Percentiles rank a stretch among this genome's conserved stretches.
Evolutionary conservation across 345 rosid species (phyloP).

Genomic region (Conringia planisiliqua): DNA sequence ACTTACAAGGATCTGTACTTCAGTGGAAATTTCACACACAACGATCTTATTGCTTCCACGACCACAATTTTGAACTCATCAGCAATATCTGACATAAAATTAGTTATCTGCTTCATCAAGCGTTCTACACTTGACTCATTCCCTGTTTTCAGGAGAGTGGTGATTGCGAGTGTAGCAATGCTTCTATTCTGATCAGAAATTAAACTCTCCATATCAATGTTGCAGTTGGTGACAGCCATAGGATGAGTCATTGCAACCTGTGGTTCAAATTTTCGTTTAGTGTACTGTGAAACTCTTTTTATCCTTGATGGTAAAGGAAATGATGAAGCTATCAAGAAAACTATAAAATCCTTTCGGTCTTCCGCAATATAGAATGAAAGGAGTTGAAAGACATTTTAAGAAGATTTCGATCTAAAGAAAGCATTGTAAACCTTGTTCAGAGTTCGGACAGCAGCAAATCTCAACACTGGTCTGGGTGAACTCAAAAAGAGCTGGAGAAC

Average conservation of each 20-base stretch:
- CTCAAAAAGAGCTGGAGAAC: conserved; percentile 97
- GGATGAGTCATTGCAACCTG: conserved; percentile 99
- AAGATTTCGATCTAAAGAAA: background rate
- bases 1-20: conserved; percentile 95
- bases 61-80: conserved; percentile 99
- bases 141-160: conserved; percentile 96
- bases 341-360: background rate
- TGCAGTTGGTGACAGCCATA: conserved; percentile 98
- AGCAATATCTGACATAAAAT: conserved; percentile 97
- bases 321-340: background rate
- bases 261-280: conserved; percentile 11
- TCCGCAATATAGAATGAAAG: background rate
- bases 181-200: conserved; percentile 98
- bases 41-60: conserved; percentile 95
- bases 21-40: conserved; percentile 94
- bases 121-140: conserved; percentile 98
- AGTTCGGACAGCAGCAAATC: conserved; percentile 99
- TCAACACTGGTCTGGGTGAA: conserved; percentile 92
- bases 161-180: conserved; percentile 97
- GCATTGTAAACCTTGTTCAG: conserved; percentile 66
- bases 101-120: conserved; percentile 96
- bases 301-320: background rate
- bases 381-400: background rate
- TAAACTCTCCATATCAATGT: conserved; percentile 98
- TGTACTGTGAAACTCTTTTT: background rate